phyloP scores from a whole-genome alignment of 345 rosid species.

The Murraya paniculata region DNA sequence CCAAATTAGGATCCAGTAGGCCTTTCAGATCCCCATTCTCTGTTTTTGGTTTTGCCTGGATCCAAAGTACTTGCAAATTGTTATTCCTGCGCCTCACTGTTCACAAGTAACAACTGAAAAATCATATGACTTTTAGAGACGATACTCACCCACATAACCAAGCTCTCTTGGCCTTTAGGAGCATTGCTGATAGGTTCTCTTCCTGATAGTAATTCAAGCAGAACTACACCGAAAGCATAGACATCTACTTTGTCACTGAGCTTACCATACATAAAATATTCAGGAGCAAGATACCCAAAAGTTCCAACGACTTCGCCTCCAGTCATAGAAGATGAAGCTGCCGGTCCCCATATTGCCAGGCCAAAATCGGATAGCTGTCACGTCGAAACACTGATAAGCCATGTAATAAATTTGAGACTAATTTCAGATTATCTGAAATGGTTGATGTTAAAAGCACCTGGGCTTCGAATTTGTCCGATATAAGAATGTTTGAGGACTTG shows the following conservation, averaged over 20 bases:
- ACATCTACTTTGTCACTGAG: conserved; percentile 89
- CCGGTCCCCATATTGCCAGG: conserved; percentile 83
- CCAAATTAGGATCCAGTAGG: conserved; percentile 64
- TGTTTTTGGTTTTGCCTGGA: conserved; percentile 72
- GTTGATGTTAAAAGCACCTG: conserved; percentile 44
- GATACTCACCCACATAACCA: conserved; percentile 89
- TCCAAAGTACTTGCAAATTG: conserved; percentile 22
- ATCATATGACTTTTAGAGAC: neutral
- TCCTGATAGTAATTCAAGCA: conserved; percentile 87
- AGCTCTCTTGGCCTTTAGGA: conserved; percentile 68
- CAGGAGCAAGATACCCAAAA: conserved; percentile 97
- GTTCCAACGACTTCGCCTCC: conserved; percentile 80
- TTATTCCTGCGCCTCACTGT: neutral
- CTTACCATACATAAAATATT: conserved; percentile 94
- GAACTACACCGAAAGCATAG: conserved; percentile 88
- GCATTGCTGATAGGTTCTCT: conserved; percentile 63
- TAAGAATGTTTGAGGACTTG: conserved; percentile 90
- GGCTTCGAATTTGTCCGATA: conserved; percentile 65
- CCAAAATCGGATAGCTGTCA: conserved; percentile 88
- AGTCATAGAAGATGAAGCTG: conserved; percentile 50
- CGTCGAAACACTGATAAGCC: conserved; percentile 9
- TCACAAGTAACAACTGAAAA: neutral
- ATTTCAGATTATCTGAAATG: neutral
- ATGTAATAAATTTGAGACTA: neutral
- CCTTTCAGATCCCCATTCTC: conserved; percentile 51